Base-by-base conservation (phyloP, 2,329 filamentous ascomycete genomes). In the Pyrenophora seminiperda region DNA sequence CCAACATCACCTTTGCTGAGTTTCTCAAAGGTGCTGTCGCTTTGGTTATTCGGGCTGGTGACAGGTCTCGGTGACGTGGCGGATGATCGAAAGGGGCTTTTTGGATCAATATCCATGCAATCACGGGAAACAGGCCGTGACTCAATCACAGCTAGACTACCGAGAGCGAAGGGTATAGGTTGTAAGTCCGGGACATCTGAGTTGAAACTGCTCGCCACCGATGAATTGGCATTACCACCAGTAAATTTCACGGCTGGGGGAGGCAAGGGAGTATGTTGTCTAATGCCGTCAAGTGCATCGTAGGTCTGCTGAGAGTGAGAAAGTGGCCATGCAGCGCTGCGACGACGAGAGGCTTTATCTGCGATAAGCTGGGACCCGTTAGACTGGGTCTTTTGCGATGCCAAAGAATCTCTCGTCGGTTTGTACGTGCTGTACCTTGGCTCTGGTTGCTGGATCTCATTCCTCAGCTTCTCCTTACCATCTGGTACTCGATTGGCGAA, bases 401-500 rank as follows among this genome's bases (percentile, higher is more conserved):
- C 41, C 18, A 69, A 59, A 0, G 66, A 68, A 41, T 81, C 79
- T 47, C 75, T 75, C 10, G 68, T 67, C 1, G 89, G 83, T 69
- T 92, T 96, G 76, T 96, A 97, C 1, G 86, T 80, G 47, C 86
- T 90, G 69, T 91, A 99, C 15, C 86, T 84, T 15, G 94, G 94
- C 61, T 97, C 91, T 0, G 93, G 93, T 52, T 89, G 81, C 30
- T 94, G 91, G 4, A 93, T 87, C 70, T 99, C 94, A 65, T 95
- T 97, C 24, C 87, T 83, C 31, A 99, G 80, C 67, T 88, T 93
- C 73, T 97, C 93, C 69, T 97, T 96, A 32, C 91, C 93, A 63
- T 97, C 94, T 0, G 94, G 93, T 0, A 97, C 93, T 19, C 94
- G 85, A 68, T 97, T 97, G 45, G 94, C 94, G 70, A 99, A 99